Evolutionary conservation across 1,139 yeast genomes (phyloP).

Genomic region (Geotrichum citri-aurantii): DNA sequence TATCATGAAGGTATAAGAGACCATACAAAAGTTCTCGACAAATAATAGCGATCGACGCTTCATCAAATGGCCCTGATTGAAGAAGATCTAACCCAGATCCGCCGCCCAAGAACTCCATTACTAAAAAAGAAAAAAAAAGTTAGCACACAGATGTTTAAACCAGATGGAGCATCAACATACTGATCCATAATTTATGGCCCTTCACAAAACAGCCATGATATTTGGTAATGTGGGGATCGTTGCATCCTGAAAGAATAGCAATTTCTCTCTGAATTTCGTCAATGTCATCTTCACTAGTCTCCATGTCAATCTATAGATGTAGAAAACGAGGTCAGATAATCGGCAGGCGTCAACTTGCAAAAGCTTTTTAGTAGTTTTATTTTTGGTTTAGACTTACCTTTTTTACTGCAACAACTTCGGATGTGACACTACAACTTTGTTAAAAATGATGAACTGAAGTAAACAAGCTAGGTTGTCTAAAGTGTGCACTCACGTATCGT

Average conservation of each 20-base stretch:
- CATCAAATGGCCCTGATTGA: constrained; percentile 54
- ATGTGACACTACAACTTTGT: constrained; percentile 1
- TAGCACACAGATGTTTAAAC: background rate
- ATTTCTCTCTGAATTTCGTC: constrained; percentile 79
- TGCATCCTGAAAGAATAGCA: constrained; percentile 67
- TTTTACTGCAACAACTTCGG: constrained; percentile 25
- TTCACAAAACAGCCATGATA: constrained; percentile 78
- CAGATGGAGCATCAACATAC: constrained; percentile 33
- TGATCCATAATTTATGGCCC: constrained; percentile 76
- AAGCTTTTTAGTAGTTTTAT: background rate
- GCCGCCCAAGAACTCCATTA: constrained; percentile 70
- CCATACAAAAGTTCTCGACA: constrained; percentile 60
- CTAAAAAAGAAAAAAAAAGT: constrained; percentile 3
- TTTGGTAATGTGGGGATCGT: constrained; percentile 60
- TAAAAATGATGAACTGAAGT: background rate
- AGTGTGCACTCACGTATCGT: constrained; percentile 38
- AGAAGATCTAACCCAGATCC: constrained; percentile 69
- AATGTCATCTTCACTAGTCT: constrained; percentile 67
- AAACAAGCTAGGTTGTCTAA: background rate
- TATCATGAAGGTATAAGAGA: constrained; percentile 62
- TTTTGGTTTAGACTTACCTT: constrained; percentile 15
- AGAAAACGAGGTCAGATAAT: background rate
- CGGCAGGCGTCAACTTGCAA: background rate
- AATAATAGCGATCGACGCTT: constrained; percentile 52
- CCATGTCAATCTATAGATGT: constrained; percentile 58